These are phyloP conservation scores for Ballota nigra DNA, from an alignment of 257 asterid species.

Conservation along the genomic window DNA sequence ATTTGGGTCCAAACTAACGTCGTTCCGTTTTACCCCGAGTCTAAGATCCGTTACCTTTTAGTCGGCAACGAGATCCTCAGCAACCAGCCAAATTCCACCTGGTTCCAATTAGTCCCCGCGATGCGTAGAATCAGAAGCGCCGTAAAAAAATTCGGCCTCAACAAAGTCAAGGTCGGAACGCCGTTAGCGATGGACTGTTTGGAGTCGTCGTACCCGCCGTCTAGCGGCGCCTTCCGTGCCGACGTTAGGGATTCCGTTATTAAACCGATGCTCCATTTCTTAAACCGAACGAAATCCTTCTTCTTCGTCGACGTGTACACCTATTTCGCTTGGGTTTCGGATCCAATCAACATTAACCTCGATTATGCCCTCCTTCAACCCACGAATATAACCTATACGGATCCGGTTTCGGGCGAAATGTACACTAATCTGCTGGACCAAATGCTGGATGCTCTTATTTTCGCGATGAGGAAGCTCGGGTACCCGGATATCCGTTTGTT, in stretches of 20 bases:
- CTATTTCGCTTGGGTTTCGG: conserved; percentile 69
- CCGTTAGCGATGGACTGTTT: conserved; percentile 78
- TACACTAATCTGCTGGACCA: conserved; percentile 78
- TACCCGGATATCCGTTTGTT: conserved; percentile 68
- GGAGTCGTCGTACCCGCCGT: conserved; percentile 82
- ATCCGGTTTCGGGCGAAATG: conserved; percentile 58
- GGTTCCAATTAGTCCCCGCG: conserved; percentile 88
- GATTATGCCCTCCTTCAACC: conserved; percentile 64
- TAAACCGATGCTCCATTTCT: conserved; percentile 56
- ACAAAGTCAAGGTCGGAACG: conserved; percentile 70
- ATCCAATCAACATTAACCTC: conserved; percentile 56
- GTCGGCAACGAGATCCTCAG: conserved; percentile 89
- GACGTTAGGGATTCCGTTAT: conserved; percentile 52
- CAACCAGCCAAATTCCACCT: conserved; percentile 64
- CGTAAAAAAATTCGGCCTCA: conserved; percentile 49
- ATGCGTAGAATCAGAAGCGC: conserved; percentile 66
- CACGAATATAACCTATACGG: conserved; percentile 52
- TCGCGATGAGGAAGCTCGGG: conserved; percentile 72
- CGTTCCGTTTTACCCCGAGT: conserved; percentile 60
- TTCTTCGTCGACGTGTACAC: conserved; percentile 84
- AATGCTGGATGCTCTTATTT: conserved; percentile 64
- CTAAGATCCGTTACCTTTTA: conserved; percentile 82
- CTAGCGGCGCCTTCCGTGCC: conserved; percentile 69
- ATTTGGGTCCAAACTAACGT: conserved; percentile 70
- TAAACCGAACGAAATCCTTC: conserved; percentile 70